Percentiles rank a stretch among this genome's conserved stretches.
phyloP scores from a whole-genome alignment of 2,329 filamentous ascomycete species.

The Tolypocladium nubicola region DNA sequence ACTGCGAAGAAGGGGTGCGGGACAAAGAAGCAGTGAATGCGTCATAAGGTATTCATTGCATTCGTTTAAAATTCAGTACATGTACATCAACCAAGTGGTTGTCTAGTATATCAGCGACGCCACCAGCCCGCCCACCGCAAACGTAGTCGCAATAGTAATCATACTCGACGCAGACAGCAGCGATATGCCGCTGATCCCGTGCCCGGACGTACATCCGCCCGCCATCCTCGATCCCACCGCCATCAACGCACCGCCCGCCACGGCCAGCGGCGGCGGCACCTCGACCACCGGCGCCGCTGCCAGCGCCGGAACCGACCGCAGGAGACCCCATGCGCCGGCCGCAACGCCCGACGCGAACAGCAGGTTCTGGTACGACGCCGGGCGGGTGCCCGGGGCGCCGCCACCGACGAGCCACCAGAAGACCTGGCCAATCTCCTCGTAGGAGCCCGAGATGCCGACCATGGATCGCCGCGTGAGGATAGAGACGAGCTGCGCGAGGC shows the following conservation, averaged over 20 bases:
- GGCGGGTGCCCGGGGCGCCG: slow-evolving; percentile 12
- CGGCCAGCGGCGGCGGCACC: slow-evolving; percentile 27
- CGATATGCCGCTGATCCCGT: slow-evolving; percentile 59
- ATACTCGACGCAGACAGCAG: slow-evolving; percentile 51
- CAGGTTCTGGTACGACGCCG: slow-evolving; percentile 29
- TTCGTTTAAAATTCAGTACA: not conserved
- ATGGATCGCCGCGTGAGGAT: slow-evolving; percentile 40
- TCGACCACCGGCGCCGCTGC: slow-evolving; percentile 13
- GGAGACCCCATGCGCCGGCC: slow-evolving; percentile 31
- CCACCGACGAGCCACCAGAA: slow-evolving; percentile 33
- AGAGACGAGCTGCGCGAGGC: slow-evolving; percentile 45
- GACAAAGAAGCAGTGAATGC: not conserved
- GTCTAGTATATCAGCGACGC: slow-evolving; percentile 16
- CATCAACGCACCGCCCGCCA: slow-evolving; percentile 45
- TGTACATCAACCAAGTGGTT: not conserved
- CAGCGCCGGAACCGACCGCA: slow-evolving; percentile 20
- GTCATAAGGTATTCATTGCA: not conserved
- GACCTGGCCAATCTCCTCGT: slow-evolving; percentile 48
- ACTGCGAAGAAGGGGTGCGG: slow-evolving; percentile 23
- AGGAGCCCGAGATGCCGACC: slow-evolving; percentile 51
- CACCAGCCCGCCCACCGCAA: slow-evolving; percentile 35
- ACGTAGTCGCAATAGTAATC: slow-evolving; percentile 47
- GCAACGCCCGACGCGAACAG: slow-evolving; percentile 42
- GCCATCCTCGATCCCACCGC: slow-evolving; percentile 50
- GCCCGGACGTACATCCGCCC: slow-evolving; percentile 58